phyloP scores from a whole-genome alignment of 768 basidiomycete genomes.

The Termitomyces bulborhizus region DNA sequence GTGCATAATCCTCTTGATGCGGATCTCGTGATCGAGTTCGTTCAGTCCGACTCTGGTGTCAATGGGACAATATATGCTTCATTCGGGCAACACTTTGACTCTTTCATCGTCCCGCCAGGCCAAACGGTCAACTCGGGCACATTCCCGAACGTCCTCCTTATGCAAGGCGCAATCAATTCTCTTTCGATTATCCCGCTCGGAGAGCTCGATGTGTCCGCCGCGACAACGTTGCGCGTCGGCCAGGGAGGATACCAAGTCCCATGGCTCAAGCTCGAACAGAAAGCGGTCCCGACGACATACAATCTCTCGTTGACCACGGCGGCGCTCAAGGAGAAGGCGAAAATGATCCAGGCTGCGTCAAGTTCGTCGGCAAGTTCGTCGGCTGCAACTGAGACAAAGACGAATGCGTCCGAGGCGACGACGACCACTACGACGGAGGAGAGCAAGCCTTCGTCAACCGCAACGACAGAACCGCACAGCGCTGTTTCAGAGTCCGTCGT shows the following conservation, averaged over 20 bases:
- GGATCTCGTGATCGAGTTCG: conserved; percentile 48
- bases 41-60: conserved; percentile 50
- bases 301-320: conserved; percentile 19
- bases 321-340: conserved; percentile 17
- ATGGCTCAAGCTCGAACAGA: conserved; percentile 57
- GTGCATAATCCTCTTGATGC: conserved; percentile 52
- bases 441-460: background rate
- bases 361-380: background rate
- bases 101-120: conserved; percentile 51
- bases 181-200: conserved; percentile 52
- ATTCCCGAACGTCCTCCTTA: conserved; percentile 51
- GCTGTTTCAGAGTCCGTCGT: background rate
- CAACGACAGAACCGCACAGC: background rate
- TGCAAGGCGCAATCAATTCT: conserved; percentile 50
- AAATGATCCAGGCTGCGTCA: conserved; percentile 10
- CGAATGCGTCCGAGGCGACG: background rate
- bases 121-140: conserved; percentile 56
- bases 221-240: conserved; percentile 41
- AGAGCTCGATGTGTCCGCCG: conserved; percentile 46
- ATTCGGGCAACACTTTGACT: conserved; percentile 48
- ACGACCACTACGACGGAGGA: background rate
- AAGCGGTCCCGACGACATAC: conserved; percentile 47
- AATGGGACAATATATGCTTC: conserved; percentile 50
- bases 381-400: background rate
- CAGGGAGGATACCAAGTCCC: conserved; percentile 55